Evolutionary conservation across 176 grass and related monocot genomes (phyloP), one percentile per base, ranked within the genome.

Genomic region (Alloteropsis semialata): DNA sequence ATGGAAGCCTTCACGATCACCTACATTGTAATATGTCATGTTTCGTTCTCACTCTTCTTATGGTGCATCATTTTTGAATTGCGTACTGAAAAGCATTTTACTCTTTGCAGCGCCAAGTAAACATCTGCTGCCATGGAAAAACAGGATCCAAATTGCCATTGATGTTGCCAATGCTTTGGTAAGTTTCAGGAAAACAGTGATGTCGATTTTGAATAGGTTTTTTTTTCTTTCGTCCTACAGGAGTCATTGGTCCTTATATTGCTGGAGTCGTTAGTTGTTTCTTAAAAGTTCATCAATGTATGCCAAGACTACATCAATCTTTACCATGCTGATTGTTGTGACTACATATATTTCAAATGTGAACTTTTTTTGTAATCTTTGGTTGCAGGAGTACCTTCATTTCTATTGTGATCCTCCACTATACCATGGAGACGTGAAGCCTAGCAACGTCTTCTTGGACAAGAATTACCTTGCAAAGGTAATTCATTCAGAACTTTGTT

Each of bases 151-250:
- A 90, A 98, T 98, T 81, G 92, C 90, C 44, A 88, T 95, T 69
- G 96, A 98, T 84, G 54, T 98, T 65, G 96, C 96, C 29, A 95
- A 98, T 98, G 96, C 96, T 72, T 72, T 98, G 82, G 96, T 98
- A 42, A 90, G 90, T 67, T 85, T 65, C 8, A 24, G 44, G 50
- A 44, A 84, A 55, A 34, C 17, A 12, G 15, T 33, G 38, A 78
- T 67, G 3, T 49, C 32, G 3, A 45, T 44, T 56, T 11, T 49
- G 69, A 75, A 27, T 10, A 33, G 69, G 21, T n/a, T 69, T 13
- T 8, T 12, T 58, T 27, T 58, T 10, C 3, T 12, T 4, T 55
- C 63, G 39, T 3, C 8, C 0, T 84, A 14, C 18, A 19, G 0
- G 53, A 69, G 61, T 60, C 29, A 51, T 72, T 17, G 22, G 43